A percentile compares a stretch with the other conserved stretches of the same genome.
phyloP scores from a whole-genome alignment of 345 rosid species.

The Camelina laxa region DNA sequence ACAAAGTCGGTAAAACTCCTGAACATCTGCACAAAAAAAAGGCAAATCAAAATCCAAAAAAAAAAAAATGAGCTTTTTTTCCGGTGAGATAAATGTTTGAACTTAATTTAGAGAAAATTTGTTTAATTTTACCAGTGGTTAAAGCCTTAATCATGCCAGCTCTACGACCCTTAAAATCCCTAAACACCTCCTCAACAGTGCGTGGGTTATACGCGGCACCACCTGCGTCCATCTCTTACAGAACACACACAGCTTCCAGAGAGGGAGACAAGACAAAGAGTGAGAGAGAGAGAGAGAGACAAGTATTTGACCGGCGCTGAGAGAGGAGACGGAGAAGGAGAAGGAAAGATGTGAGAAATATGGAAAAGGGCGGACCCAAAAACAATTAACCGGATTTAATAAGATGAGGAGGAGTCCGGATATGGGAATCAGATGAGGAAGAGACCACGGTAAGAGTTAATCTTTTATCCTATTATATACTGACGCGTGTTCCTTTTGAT shows the following conservation, averaged over 20 bases:
- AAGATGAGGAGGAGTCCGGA: conserved; percentile 47
- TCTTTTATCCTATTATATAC: not conserved
- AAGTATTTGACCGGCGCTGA: conserved; percentile 46
- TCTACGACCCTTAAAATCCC: conserved; percentile 77
- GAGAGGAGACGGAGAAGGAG: conserved; percentile 7
- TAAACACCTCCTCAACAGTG: conserved; percentile 73
- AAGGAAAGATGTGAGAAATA: not conserved
- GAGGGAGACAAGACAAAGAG: conserved; percentile 33
- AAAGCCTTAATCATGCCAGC: conserved; percentile 76
- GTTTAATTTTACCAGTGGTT: conserved; percentile 44
- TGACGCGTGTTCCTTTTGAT: conserved; percentile 26
- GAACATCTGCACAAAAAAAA: conserved; percentile 58
- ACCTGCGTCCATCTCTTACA: conserved; percentile 56
- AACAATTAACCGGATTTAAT: conserved; percentile 55
- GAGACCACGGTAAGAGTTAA: conserved; percentile 21
- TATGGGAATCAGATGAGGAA: conserved; percentile 23
- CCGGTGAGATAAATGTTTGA: not conserved
- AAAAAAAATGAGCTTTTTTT: not conserved
- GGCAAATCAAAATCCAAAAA: not conserved
- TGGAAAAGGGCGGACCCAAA: conserved; percentile 40
- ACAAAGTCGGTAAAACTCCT: conserved; percentile 73
- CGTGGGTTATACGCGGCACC: conserved; percentile 66
- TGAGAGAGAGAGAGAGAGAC: conserved; percentile 37
- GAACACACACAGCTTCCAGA: conserved; percentile 18
- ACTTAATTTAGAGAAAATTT: no score